Base-by-base conservation (phyloP, 2,329 filamentous ascomycete species). In the Phyllosticta capitalensis region DNA sequence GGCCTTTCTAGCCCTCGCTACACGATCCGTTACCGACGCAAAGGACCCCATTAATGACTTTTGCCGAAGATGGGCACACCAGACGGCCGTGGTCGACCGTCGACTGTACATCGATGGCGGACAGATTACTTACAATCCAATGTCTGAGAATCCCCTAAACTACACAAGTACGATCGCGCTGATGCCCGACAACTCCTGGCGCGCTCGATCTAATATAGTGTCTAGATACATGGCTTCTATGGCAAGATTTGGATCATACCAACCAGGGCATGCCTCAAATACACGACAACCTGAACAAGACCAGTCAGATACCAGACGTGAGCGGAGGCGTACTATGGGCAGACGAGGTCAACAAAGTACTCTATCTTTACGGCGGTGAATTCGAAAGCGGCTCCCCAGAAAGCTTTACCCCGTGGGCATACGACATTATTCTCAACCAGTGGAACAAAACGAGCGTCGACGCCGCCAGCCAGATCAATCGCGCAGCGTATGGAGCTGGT, bases 61-160 rank as follows among this genome's bases (percentile, higher is more conserved):
- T 59, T 76, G 75, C 63, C 68, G 75, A 50, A 65, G 74, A 60
- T 76, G 71, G 71, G 81, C 80, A 52, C 84, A 87, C 66, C 81
- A 85, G 67, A 82, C 82, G 7, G 77, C 83, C 6, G 74, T 85
- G 9, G 76, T 87, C 52, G 82, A 85, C 66, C 70, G 78, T 50
- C 79, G 76, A 62, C 71, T 87, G 20, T 87, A 83, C 67, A 82
- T 87, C 56, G 83, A 87, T 65, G 84, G 84, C 45, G 83, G 83
- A 4, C 72, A 81, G 58, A 67, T 85, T 26, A 79, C 82, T 64
- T 84, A 79, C 71, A 80, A 77, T 64, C 76, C 80, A 1, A 70
- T 81, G 20, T 68, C 75, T 2, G 69, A 75, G 50, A 77, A 78
- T 64, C 72, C 76, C 0, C 68, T 70, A 17, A 84, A 85, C 63